Conservation (phyloP, 2,329 filamentous ascomycete genomes). For the Fusarium sp. region DNA sequence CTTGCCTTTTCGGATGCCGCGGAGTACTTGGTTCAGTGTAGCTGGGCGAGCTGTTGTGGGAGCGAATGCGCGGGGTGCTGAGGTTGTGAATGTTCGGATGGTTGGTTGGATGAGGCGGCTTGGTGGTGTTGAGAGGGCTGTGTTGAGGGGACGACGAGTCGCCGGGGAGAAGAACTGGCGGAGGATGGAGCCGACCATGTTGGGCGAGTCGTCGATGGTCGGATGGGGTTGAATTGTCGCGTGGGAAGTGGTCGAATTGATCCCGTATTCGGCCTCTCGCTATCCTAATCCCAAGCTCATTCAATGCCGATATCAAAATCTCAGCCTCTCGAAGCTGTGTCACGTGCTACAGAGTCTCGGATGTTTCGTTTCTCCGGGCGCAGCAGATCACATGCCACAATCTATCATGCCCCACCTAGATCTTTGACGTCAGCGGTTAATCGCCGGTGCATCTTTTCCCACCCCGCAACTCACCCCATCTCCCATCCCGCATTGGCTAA, state of each 20-base stretch:
- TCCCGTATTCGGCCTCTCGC: slow-evolving; percentile 27
- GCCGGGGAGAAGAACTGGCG: slow-evolving; percentile 49
- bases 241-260: slow-evolving; percentile 1
- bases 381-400: slow-evolving; percentile 35
- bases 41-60: slow-evolving; percentile 63
- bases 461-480: slow-evolving; percentile 7
- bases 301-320: slow-evolving; percentile 37
- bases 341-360: slow-evolving; percentile 16
- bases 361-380: slow-evolving; percentile 5
- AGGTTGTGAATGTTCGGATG: slow-evolving; percentile 43
- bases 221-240: background rate
- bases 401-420: background rate
- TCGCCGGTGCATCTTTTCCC: slow-evolving; percentile 24
- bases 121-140: slow-evolving; percentile 26
- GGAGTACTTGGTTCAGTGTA: slow-evolving; percentile 78
- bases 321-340: slow-evolving; percentile 29
- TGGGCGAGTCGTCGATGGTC: slow-evolving; percentile 38
- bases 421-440: slow-evolving; percentile 45
- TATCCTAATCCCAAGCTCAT: slow-evolving; percentile 22
- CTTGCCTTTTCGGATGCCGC: slow-evolving; percentile 81
- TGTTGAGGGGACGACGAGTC: slow-evolving; percentile 41
- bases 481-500: slow-evolving; percentile 6
- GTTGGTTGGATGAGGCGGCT: slow-evolving; percentile 40
- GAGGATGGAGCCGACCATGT: slow-evolving; percentile 50
- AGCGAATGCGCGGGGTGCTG: slow-evolving; percentile 45